Conservation (phyloP, 1,284 basidiomycete species). For the Sporisorium iseilematis-ciliati region DNA sequence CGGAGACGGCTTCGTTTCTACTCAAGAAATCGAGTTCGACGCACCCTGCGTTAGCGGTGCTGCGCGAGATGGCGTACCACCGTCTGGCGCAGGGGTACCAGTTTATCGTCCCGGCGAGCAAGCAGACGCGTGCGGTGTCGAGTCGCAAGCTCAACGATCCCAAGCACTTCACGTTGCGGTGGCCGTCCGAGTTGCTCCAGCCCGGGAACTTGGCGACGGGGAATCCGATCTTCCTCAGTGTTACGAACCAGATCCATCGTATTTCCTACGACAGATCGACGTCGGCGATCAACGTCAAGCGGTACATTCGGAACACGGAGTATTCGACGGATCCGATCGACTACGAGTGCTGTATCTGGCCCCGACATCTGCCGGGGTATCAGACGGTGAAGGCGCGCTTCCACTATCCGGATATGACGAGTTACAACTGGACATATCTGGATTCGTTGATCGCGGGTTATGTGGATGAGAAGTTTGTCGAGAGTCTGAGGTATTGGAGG, state of each 20-base stretch:
- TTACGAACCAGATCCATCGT: conserved; percentile 94
- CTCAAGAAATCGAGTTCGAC: conserved; percentile 73
- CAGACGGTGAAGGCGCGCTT: conserved; percentile 84
- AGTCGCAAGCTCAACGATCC: conserved; percentile 49
- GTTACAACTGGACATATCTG: conserved; percentile 70
- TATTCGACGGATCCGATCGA: conserved; percentile 76
- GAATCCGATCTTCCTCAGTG: conserved; percentile 86
- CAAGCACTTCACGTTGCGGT: conserved; percentile 54
- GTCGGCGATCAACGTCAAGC: conserved; percentile 86
- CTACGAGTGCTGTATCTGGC: conserved; percentile 93
- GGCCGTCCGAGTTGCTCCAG: conserved; percentile 67
- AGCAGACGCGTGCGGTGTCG: conserved; percentile 35
- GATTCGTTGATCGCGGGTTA: conserved; percentile 71
- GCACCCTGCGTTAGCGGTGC: conserved; percentile 79
- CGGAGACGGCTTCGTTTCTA: conserved; percentile 65
- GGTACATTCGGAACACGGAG: conserved; percentile 84
- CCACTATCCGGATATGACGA: conserved; percentile 79
- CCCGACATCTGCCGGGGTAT: conserved; percentile 86
- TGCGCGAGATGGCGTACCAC: conserved; percentile 93
- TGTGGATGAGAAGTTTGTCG: conserved; percentile 63
- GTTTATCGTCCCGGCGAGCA: conserved; percentile 75
- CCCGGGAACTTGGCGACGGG: conserved; percentile 66
- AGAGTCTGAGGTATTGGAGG: conserved; percentile 79
- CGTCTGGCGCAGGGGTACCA: conserved; percentile 96
- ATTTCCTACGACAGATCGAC: conserved; percentile 83